These are phyloP conservation scores for Cucurbita argyrosperma DNA, from an alignment of 306 rosid genomes.

Conservation along the genomic window DNA sequence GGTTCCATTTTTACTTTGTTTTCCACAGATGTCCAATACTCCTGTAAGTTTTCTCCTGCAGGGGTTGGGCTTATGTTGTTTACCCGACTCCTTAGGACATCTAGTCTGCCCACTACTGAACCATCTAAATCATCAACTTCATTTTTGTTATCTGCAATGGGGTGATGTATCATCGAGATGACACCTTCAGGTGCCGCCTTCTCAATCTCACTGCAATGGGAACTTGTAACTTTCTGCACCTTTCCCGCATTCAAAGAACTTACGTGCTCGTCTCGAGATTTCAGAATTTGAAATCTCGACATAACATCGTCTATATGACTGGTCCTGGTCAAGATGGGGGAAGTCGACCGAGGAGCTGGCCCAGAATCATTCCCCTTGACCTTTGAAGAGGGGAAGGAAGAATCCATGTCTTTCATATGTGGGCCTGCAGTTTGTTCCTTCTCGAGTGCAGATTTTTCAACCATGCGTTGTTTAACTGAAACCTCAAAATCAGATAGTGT, in stretches of 20 bases:
- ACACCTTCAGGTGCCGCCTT: background rate
- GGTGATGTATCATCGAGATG: slow-evolving; percentile 10
- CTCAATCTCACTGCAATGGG: background rate
- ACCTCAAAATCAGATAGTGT: slow-evolving; percentile 17
- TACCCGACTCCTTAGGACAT: slow-evolving; percentile 25
- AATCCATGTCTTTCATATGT: background rate
- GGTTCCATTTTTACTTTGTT: slow-evolving; percentile 4
- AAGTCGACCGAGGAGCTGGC: background rate
- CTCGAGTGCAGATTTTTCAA: slow-evolving; percentile 11
- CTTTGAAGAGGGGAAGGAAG: background rate
- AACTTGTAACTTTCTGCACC: background rate
- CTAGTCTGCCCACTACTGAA: slow-evolving; percentile 44
- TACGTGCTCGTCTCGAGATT: background rate
- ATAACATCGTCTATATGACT: slow-evolving; percentile 4
- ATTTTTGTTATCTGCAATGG: slow-evolving; percentile 12
- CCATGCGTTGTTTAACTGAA: slow-evolving; percentile 17
- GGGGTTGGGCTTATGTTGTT: slow-evolving; percentile 17
- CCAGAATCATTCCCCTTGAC: background rate
- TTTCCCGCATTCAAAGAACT: background rate
- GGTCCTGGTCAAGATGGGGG: background rate
- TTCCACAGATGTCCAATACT: slow-evolving; percentile 10
- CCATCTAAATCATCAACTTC: slow-evolving; percentile 21
- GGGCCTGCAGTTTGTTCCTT: background rate
- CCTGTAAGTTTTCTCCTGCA: slow-evolving; percentile 13
- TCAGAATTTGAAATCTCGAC: slow-evolving; percentile 5